Base-by-base conservation (phyloP, 352 stramenopile species). In the Globisporangium radiosum region DNA sequence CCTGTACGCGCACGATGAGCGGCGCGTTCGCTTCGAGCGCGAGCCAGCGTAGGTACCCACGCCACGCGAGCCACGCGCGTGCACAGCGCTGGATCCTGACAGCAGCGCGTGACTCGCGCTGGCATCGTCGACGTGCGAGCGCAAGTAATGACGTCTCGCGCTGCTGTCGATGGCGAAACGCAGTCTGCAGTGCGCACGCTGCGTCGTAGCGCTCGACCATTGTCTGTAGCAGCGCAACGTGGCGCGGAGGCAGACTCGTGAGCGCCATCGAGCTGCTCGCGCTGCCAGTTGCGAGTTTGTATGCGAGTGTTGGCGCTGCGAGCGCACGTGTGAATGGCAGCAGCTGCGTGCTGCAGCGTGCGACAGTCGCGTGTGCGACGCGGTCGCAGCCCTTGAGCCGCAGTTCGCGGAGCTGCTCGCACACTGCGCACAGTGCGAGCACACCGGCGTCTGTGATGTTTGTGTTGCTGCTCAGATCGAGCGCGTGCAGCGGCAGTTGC, bases 331-430 rank as follows among this genome's bases (percentile, higher is more conserved):
- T 85, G 47, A 85, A 78, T 5, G 79, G 75, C 52, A 89, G 56
- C 0, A 80, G 49, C 0, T 36, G 53, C 11, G 58, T 47, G 19
- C 62, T 74, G 49, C 71, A 84, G 8, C 55, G 59, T 49, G 73
- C 62, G n/a, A 88, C 38, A 1, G 53, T 63, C 36, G 66, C 58
- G 25, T 70, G 56, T 8, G 77, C 81, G 7, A 89, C 58, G 10
- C 81, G 75, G 52, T 86, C 78, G 56, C 81, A 92, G 25, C 78
- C 79, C 64, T 83, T 77, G 7, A 92, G 60, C 4, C 72, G 72
- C 5, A 92, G 59, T 38, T 86, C 69, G n/a, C 74, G 71, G 4
- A 92, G 65, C 25, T 65, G 51, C 40, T 79, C 73, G 39, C 81
- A 89, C 0, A 57, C 59, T 0, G 63, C 49, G 11, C 68, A 70